Evolutionary conservation across 176 grass and related monocot species (phyloP).

Genomic region (Eragrostis nindensis): DNA sequence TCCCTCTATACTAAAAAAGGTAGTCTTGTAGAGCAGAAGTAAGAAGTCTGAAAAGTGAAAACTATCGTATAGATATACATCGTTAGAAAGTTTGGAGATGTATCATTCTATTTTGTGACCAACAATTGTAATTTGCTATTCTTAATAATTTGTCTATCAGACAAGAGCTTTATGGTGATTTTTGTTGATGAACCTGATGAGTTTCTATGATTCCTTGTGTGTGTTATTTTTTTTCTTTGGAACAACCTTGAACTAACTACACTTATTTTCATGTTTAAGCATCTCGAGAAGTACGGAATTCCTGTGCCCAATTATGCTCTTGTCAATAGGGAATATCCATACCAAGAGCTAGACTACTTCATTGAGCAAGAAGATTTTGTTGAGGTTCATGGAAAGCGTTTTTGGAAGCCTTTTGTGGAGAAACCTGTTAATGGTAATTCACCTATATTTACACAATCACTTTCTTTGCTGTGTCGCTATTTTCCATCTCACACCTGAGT

Average conservation of each 20-base stretch:
- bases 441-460: slow-evolving; percentile 16
- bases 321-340: slow-evolving; percentile 88
- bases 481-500: background rate
- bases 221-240: background rate
- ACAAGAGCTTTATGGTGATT: background rate
- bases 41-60: background rate
- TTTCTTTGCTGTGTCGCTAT: background rate
- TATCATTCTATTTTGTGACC: background rate
- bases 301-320: slow-evolving; percentile 95
- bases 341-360: slow-evolving; percentile 93
- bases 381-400: slow-evolving; percentile 87
- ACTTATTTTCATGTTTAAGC: slow-evolving; percentile 55
- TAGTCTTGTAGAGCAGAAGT: background rate
- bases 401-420: slow-evolving; percentile 97
- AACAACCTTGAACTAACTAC: slow-evolving; percentile 34
- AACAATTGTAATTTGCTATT: background rate
- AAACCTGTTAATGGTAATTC: slow-evolving; percentile 92
- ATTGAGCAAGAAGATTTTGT: slow-evolving; percentile 99
- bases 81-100: background rate
- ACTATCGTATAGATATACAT: background rate
- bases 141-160: slow-evolving; percentile 12
- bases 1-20: background rate
- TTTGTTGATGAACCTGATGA: background rate
- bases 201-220: slow-evolving; percentile 7
- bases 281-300: slow-evolving; percentile 81